Percentiles rank a stretch among this genome's conserved stretches.
phyloP scores from a whole-genome alignment of 441 rosid species.

The Bocquillonia castaneifolia region DNA sequence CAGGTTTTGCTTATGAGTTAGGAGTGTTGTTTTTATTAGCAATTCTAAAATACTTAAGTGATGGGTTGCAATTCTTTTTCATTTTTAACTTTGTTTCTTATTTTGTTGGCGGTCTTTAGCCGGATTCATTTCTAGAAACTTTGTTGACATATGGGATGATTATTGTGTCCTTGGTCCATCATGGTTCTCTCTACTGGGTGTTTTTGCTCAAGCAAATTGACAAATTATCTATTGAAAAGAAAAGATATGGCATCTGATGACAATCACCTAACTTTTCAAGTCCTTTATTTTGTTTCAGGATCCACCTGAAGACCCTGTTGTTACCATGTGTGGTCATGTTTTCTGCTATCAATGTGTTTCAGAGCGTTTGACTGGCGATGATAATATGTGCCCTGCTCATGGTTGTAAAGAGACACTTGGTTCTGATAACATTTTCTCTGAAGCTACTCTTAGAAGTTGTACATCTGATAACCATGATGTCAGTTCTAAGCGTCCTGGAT shows the following conservation, averaged over 20 bases:
- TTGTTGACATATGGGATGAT: neutral
- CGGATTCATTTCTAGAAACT: neutral
- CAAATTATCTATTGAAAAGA: neutral
- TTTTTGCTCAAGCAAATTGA: neutral
- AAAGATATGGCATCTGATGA: neutral
- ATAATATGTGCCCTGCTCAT: constrained; percentile 66
- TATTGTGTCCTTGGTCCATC: neutral
- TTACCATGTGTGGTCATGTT: constrained; percentile 82
- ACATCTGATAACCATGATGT: constrained; percentile 37
- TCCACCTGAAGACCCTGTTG: constrained; percentile 88
- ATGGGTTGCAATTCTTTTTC: neutral
- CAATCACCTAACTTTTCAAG: constrained; percentile 11
- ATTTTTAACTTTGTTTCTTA: neutral
- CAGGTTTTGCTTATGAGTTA: too few species aligned
- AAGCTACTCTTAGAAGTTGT: constrained; percentile 56
- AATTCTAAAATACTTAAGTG: neutral
- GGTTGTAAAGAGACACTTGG: constrained; percentile 68
- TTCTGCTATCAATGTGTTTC: constrained; percentile 89
- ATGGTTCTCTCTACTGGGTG: neutral
- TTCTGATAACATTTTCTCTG: constrained; percentile 71
- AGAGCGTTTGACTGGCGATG: constrained; percentile 69
- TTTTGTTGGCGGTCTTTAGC: neutral
- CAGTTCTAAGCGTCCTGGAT: constrained; percentile 35
- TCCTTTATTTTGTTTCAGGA: constrained; percentile 53
- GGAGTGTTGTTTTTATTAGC: too few species aligned